Base-by-base conservation (phyloP, 108 stramenopile species). In the Cyclotella cryptica region DNA sequence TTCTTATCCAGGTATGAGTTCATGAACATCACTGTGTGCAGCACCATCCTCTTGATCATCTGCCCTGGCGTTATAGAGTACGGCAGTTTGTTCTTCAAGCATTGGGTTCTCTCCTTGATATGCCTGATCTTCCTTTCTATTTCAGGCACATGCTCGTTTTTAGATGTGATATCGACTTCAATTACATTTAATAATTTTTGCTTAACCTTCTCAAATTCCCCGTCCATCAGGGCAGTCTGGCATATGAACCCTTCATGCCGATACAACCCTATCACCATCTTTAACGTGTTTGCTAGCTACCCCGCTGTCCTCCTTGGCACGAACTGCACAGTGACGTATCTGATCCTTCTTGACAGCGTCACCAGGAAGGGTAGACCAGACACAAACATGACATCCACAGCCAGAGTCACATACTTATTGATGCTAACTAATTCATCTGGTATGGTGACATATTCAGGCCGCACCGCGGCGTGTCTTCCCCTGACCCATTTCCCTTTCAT, bases 11-110 rank as follows among this genome's bases (percentile, higher is more conserved):
- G 66, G 0, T 74, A 58, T 12, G 35, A 24, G 8, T 84, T 87
- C 27, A 76, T 27, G 80, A 75, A 84, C 21, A 78, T 44, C 0
- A 71, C 72, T 14, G 51, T 17, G 2, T 40, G 15, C 8, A 71
- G 35, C 0, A 81, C 72, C 67, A 87, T 29, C 41, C 81, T 72
- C 8, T 64, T 62, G 28, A 81, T n/a, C 59, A 87, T 61, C 9
- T 21, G 15, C 0, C 12, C 14, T 22, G 85, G 85, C 2, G 75
- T 35, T 0, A 43, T 0, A 1, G 59, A 7, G 59, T 73, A 77
- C 0, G 83, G 83, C 0, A 84, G 58, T 0, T 24, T 70, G 24
- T 66, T 65, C 22, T 45, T 42, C 10, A 52, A 74, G 15, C 60
- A 52, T 29, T 61, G n/a, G n/a, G n/a, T n/a, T n/a, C n/a, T n/a